Base-by-base conservation (phyloP, 257 asterid species). In the Nicotiana obtusifolia region DNA sequence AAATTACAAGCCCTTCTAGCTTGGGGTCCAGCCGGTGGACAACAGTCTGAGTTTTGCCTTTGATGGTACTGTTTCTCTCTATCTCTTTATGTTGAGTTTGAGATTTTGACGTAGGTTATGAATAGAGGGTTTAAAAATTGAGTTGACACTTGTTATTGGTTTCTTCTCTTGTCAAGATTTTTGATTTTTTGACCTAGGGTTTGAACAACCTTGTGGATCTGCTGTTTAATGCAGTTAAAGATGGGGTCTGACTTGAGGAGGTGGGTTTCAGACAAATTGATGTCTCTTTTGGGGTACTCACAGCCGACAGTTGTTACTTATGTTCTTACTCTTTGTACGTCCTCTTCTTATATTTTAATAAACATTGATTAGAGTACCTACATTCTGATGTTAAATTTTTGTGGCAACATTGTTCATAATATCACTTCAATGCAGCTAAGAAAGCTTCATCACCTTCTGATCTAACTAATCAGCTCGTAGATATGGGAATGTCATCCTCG, bases 371-470 rank as follows among this genome's bases (percentile, higher is more conserved):
- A 47, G 28, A 41, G 62, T 49, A 9, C 77, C 26, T 41, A 10
- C 31, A 66, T 20, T 31, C n/a, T 54, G 30, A n/a, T 20, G 15
- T 4, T 9, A 37, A 54, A 53, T 68, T 26, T 31, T 77, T 30
- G 22, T 20, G 77, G 64, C 81, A 24, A 60, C 59, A 22, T 67
- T 83, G 82, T 33, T 76, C 7, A 57, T 35, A 24, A 26, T 41
- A 15, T 41, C 33, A 13, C 83, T 22, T 69, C 82, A 8, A 81
- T 86, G 88, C 92, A 94, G 98, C 97, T 64, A 90, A 90, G 84
- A 92, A 92, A 84, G 95, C 99, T 54, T 91, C 98, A 35, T 91
- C 99, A 8, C 95, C 97, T 19, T 69, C 97, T 24, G 96, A 93
- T 86, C 88, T 95, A 77, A 89, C 87, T 62, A 91, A 78, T 57